A percentile compares a stretch with the other conserved stretches of the same genome.
phyloP scores from a whole-genome alignment of 305 asterid species.

The Striga hermonthica region DNA sequence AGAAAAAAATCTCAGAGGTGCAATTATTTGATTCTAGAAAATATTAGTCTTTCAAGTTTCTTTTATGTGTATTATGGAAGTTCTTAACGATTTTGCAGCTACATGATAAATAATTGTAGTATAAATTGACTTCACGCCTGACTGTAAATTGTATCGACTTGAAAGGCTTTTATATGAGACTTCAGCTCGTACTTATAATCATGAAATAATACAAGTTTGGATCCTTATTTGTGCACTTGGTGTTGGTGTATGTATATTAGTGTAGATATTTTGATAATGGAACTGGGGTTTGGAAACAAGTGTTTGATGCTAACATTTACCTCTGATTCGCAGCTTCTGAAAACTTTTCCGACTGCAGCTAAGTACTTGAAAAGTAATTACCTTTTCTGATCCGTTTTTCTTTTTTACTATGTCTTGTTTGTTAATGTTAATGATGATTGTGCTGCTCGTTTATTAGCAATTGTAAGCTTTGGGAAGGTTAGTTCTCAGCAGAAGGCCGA shows the following conservation, averaged over 20 bases:
- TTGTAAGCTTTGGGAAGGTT: slow-evolving; percentile 68
- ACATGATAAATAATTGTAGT: neutral
- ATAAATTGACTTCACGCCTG: too few relatives aligned
- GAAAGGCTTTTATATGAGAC: slow-evolving; percentile 9
- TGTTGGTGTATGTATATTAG: slow-evolving; percentile 17
- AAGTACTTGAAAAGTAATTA: slow-evolving; percentile 72
- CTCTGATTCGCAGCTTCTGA: slow-evolving; percentile 62
- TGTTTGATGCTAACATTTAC: slow-evolving; percentile 33
- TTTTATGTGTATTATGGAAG: slow-evolving; percentile 11
- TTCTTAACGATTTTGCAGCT: slow-evolving; percentile 1
- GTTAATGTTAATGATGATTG: slow-evolving; percentile 26
- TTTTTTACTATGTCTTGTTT: slow-evolving; percentile 21
- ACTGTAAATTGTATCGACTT: slow-evolving; percentile 12
- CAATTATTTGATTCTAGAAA: slow-evolving; percentile 24
- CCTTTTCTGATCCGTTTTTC: slow-evolving; percentile 22
- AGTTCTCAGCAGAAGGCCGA: slow-evolving; percentile 58
- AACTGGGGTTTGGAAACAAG: slow-evolving; percentile 23
- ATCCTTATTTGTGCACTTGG: slow-evolving; percentile 23
- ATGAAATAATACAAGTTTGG: slow-evolving; percentile 2
- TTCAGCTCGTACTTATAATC: slow-evolving; percentile 20
- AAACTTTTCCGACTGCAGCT: slow-evolving; percentile 66
- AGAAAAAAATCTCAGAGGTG: slow-evolving; percentile 87
- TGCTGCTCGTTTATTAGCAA: slow-evolving; percentile 44
- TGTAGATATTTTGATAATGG: slow-evolving; percentile 18
- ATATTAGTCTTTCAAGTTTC: slow-evolving; percentile 24